Percentiles rank a stretch among this genome's conserved stretches.
Evolutionary conservation across 2,329 filamentous ascomycete genomes (phyloP).

Genomic region (Fusarium mangiferae): DNA sequence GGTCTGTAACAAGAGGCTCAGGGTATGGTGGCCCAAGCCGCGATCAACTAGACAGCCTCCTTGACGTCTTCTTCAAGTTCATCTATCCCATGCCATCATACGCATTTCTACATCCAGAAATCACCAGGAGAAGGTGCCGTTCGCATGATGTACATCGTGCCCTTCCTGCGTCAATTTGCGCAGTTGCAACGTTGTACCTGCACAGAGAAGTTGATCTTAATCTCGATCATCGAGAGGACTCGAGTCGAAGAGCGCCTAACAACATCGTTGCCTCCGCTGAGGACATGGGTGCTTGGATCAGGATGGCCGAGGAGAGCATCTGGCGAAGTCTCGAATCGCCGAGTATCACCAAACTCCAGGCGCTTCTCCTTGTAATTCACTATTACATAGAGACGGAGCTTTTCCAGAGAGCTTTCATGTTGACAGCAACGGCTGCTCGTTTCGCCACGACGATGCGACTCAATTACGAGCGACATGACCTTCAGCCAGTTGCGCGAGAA

Average conservation of each 20-base stretch:
- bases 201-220: neutral
- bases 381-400: neutral
- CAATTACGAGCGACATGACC: neutral
- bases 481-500: neutral
- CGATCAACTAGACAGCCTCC: rapidly evolving
- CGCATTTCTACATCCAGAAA: neutral
- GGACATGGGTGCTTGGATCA: neutral
- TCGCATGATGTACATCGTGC: neutral
- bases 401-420: neutral
- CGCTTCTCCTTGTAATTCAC: neutral
- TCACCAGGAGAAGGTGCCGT: neutral
- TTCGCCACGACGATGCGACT: neutral
- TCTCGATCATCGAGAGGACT: neutral
- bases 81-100: neutral
- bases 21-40: neutral
- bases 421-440: neutral
- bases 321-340: neutral
- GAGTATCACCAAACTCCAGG: neutral
- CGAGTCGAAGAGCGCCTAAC: no score
- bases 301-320: neutral
- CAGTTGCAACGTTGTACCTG: neutral
- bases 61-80: neutral
- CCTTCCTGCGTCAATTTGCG: neutral
- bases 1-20: neutral
- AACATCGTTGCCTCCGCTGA: neutral